Percentiles rank a stretch among this genome's conserved stretches.
Evolutionary conservation across 1,139 yeast species (phyloP).

Genomic region (Yamadazyma dendronema): DNA sequence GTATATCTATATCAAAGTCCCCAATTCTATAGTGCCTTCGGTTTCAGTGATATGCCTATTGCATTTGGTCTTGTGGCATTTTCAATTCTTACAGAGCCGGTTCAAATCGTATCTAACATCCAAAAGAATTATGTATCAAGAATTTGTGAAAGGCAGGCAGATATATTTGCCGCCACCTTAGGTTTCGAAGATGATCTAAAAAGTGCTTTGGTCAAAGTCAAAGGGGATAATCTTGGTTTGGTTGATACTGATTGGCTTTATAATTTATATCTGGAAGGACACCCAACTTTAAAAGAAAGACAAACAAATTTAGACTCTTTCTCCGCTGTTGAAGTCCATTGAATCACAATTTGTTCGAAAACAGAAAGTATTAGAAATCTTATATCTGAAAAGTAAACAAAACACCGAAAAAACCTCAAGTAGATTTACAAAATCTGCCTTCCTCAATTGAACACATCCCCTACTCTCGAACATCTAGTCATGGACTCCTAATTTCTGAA

Average conservation of each 20-base stretch:
- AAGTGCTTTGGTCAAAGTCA: slow-evolving; percentile 5
- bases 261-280: slow-evolving; percentile 6
- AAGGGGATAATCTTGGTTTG: slow-evolving; percentile 4
- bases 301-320: too few species aligned
- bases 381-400: too few species aligned
- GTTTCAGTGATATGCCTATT: slow-evolving; percentile 5
- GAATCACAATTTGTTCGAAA: too few species aligned
- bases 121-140: slow-evolving; percentile 4
- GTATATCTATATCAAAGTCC: slow-evolving; percentile 6
- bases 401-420: too few species aligned
- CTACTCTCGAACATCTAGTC: too few species aligned
- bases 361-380: too few species aligned
- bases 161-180: slow-evolving; percentile 4
- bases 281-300: slow-evolving; percentile 6
- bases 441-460: too few species aligned
- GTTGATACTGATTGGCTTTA: slow-evolving; percentile 5
- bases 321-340: too few species aligned
- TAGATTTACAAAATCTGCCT: too few species aligned
- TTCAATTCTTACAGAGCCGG: slow-evolving; percentile 5
- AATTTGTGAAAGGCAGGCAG: slow-evolving; percentile 5
- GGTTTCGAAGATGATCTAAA: slow-evolving; percentile 4
- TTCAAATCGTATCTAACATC: slow-evolving; percentile 4
- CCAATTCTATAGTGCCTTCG: slow-evolving; percentile 6
- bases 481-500: too few species aligned
- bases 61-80: slow-evolving; percentile 6